These are phyloP conservation scores for Hydnomerulius pinastri DNA, from an alignment of 768 basidiomycete genomes.

Conservation along the genomic window DNA sequence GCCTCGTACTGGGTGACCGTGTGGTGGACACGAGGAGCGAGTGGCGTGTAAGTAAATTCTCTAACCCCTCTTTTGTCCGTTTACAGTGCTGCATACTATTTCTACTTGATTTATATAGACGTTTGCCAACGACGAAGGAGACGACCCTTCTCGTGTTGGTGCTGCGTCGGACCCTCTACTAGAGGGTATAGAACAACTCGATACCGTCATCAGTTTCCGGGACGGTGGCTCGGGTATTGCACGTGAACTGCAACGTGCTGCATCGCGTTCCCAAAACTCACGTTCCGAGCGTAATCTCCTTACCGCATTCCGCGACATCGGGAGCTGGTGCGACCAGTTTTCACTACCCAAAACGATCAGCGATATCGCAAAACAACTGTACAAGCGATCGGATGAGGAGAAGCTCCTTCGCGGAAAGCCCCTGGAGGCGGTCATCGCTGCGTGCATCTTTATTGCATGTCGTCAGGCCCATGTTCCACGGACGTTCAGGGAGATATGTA, in stretches of 20 bases:
- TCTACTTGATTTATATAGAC: constrained; percentile 56
- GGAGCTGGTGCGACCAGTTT: constrained; percentile 94
- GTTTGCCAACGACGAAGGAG: constrained; percentile 99
- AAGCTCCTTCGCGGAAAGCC: constrained; percentile 90
- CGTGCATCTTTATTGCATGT: constrained; percentile 97
- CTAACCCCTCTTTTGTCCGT: constrained; percentile 12
- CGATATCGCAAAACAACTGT: constrained; percentile 96
- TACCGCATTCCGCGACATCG: constrained; percentile 88
- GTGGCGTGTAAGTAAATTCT: constrained; percentile 76
- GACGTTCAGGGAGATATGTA: constrained; percentile 95
- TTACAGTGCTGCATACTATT: constrained; percentile 23
- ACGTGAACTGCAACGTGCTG: constrained; percentile 89
- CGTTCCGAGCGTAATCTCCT: constrained; percentile 85
- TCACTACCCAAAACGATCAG: constrained; percentile 90
- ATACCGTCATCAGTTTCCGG: constrained; percentile 93
- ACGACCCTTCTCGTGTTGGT: constrained; percentile 99
- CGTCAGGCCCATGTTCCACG: constrained; percentile 93
- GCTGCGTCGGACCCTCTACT: constrained; percentile 91
- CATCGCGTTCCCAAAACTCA: constrained; percentile 74
- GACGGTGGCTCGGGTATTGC: constrained; percentile 95
- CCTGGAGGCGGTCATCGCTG: constrained; percentile 91
- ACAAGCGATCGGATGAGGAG: constrained; percentile 96
- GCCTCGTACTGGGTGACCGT: constrained; percentile 92
- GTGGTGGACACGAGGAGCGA: constrained; percentile 98
- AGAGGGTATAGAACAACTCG: constrained; percentile 93